Percentiles rank a stretch among this genome's conserved stretches.
Conservation (phyloP, 208 protist genomes). For the Trypanosoma scelopori region DNA sequence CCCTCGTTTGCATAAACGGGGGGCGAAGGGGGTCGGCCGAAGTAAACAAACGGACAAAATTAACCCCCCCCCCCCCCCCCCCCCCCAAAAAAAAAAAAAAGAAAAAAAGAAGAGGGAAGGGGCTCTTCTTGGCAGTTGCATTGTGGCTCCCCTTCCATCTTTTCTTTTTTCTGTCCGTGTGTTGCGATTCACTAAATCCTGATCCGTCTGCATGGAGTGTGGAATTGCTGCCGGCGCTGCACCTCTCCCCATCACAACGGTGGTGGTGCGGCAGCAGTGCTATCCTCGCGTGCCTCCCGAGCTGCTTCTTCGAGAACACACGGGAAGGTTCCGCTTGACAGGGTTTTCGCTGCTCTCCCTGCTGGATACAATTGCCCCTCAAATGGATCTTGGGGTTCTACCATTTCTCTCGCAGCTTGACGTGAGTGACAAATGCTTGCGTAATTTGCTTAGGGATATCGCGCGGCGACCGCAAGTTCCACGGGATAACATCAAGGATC, state of each 20-base stretch:
- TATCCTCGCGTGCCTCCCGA: conserved; percentile 46
- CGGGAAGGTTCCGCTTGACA: conserved; percentile 29
- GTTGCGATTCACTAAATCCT: neutral
- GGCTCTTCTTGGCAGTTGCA: neutral
- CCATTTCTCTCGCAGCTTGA: conserved; percentile 5
- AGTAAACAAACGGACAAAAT: too few species aligned
- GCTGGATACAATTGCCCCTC: conserved; percentile 24
- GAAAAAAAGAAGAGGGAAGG: too few species aligned
- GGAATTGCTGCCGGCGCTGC: neutral
- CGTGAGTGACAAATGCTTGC: conserved; percentile 12
- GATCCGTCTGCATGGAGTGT: neutral
- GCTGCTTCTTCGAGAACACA: conserved; percentile 41
- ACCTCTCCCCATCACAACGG: conserved; percentile 8
- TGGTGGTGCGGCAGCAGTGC: conserved; percentile 11
- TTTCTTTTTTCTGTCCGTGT: conserved; percentile 1
- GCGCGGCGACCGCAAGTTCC: conserved; percentile 20
- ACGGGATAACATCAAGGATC: conserved; percentile 27
- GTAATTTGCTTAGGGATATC: conserved; percentile 6
- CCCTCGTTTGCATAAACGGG: too few species aligned
- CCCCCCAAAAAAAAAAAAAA: too few species aligned
- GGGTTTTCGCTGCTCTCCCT: conserved; percentile 25
- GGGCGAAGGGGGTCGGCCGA: too few species aligned
- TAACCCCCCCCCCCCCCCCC: too few species aligned
- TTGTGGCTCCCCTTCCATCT: conserved; percentile 3
- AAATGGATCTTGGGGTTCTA: neutral